Percentiles rank a stretch among this genome's conserved stretches.
phyloP scores from a whole-genome alignment of 495 filamentous ascomycete genomes.

The Penicillium odoratum region DNA sequence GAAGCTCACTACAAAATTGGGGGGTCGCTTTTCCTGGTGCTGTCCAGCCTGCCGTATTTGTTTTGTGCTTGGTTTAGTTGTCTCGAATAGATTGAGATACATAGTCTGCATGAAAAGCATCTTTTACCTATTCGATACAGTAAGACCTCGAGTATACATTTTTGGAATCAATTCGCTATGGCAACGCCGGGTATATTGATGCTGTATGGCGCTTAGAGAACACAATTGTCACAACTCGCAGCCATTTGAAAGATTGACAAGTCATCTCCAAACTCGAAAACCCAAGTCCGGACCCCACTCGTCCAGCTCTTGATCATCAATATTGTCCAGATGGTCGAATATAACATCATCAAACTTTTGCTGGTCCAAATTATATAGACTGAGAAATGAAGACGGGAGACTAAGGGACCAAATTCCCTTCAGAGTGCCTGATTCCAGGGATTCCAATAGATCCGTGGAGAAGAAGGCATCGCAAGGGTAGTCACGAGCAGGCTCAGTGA shows the following conservation, averaged over 20 bases:
- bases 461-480: background rate
- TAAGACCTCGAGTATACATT: too few relatives aligned
- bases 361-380: background rate
- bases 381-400: background rate
- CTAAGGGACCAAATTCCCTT: background rate
- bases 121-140: background rate
- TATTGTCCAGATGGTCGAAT: background rate
- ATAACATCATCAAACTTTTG: background rate
- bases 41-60: constrained; percentile 13
- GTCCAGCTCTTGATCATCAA: background rate
- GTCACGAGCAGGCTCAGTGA: too few relatives aligned
- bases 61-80: constrained; percentile 7
- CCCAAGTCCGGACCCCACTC: background rate
- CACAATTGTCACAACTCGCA: background rate
- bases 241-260: background rate
- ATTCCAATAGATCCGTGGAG: background rate
- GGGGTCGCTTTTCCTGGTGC: constrained; percentile 13
- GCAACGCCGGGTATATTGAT: background rate
- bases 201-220: background rate
- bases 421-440: background rate
- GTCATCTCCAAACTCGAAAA: background rate
- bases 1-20: constrained; percentile 23
- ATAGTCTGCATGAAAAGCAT: constrained; percentile 5
- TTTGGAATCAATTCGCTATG: background rate
- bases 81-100: constrained; percentile 17